These are phyloP conservation scores for Cryptosporidium meleagridis DNA, from an alignment of 169 alveolate species.

Conservation along the genomic window DNA sequence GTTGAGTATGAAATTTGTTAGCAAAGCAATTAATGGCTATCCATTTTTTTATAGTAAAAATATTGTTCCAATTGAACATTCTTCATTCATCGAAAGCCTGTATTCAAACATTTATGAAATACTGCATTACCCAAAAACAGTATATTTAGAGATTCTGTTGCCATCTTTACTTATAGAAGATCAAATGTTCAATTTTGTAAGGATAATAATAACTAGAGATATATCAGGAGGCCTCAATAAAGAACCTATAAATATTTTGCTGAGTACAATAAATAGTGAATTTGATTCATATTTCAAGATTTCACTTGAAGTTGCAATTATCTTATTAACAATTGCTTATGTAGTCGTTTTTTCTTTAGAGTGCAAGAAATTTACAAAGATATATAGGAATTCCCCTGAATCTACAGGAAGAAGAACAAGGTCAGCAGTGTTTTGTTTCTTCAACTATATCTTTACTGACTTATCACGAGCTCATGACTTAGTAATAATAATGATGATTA, in stretches of 20 bases:
- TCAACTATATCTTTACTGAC: constrained; percentile 52
- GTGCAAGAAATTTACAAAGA: constrained; percentile 34
- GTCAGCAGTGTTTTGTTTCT: constrained; percentile 38
- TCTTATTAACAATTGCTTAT: constrained; percentile 17
- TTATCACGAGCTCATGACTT: constrained; percentile 27
- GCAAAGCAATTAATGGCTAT: constrained; percentile 7
- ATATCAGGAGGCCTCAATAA: constrained; percentile 9
- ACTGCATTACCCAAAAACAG: neutral
- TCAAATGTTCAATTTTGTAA: constrained; percentile 23
- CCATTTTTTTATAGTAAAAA: constrained; percentile 27
- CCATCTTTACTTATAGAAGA: constrained; percentile 43
- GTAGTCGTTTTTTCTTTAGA: constrained; percentile 37
- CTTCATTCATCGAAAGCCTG: neutral
- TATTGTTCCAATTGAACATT: neutral
- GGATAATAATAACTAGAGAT: neutral
- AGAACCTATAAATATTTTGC: constrained; percentile 4
- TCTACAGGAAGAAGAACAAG: constrained; percentile 36
- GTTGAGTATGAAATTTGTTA: constrained; percentile 16
- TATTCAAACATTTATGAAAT: constrained; percentile 13
- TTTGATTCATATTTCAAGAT: neutral
- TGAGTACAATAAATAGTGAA: neutral
- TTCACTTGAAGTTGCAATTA: constrained; percentile 33
- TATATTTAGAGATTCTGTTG: constrained; percentile 38
- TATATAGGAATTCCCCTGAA: constrained; percentile 31
- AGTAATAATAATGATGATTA: constrained; percentile 24